Conservation (phyloP, 139 green algal species). For the Haematococcus lacustris region DNA sequence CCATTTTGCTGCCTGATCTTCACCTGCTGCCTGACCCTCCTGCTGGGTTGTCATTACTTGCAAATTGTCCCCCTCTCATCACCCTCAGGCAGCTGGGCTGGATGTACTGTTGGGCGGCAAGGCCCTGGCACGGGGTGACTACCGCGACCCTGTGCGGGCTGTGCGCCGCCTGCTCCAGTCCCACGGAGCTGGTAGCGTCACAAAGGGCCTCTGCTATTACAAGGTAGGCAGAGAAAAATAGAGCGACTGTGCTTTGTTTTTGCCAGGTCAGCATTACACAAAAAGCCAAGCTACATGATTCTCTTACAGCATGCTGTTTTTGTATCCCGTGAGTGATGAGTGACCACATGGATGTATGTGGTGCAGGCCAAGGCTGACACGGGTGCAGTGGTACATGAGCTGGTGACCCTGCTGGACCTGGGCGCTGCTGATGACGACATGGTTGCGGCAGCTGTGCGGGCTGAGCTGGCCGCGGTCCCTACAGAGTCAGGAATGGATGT, state of each 20-base stretch:
- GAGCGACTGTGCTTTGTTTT: not conserved
- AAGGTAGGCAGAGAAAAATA: not conserved
- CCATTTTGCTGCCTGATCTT: no score
- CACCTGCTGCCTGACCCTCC: not conserved
- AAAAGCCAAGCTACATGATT: not conserved
- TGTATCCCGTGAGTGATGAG: not conserved
- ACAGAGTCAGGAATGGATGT: constrained; percentile 1
- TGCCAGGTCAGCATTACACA: not conserved
- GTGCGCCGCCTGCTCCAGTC: constrained; percentile 43
- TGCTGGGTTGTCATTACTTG: not conserved
- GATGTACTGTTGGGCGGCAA: constrained; percentile 20
- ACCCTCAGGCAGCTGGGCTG: constrained; percentile 27
- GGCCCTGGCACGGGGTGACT: constrained; percentile 26
- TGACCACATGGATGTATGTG: not conserved
- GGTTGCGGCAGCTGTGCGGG: not conserved
- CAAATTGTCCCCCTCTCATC: not conserved
- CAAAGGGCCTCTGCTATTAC: constrained; percentile 14
- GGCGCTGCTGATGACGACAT: not conserved
- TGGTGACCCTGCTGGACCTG: constrained; percentile 19
- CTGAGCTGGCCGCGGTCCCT: constrained; percentile 18
- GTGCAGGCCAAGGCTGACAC: not conserved
- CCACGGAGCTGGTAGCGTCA: constrained; percentile 33
- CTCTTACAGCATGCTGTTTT: not conserved
- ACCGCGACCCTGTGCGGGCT: constrained; percentile 26
- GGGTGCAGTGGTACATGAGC: not conserved